Evolutionary conservation across 1,284 basidiomycete species (phyloP), one percentile per base, ranked within the genome.

Genomic region (Phellinidium pouzarii): DNA sequence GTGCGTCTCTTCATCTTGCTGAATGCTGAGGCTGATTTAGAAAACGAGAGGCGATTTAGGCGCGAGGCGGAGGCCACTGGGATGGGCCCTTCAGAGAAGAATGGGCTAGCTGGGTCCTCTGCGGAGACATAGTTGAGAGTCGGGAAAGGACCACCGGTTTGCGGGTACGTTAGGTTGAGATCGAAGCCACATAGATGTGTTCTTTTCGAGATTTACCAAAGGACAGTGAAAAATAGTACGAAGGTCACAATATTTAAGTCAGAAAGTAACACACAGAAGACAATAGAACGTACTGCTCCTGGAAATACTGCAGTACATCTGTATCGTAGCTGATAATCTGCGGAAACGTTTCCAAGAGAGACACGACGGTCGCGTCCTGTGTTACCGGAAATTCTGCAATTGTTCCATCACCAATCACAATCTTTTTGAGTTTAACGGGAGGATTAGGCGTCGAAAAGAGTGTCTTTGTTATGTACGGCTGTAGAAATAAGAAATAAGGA

Each of bases 361-460:
- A 42, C 20, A 53, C 46, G 23, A 48, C 46, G 38, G 44, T 5
- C 20, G 44, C 14, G 19, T 53, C 45, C 46, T 53, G 52, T 19
- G 47, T 34, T 14, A 36, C 48, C 6, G 47, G 34, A 20, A 40
- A 46, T 9, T 44, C 42, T 8, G 44, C 49, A n/a, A 56, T 43
- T 12, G 55, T 52, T 9, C 58, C 58, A 27, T 59, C 56, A 9
- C 59, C 58, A 38, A 61, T 62, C 4, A 49, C 55, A 26, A 60
- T 56, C 20, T 59, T 58, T 11, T 19, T 37, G 7, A 62, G 34
- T 11, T 53, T 58, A 5, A 62, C 59, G 1, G 59, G 60, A 4
- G 59, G 54, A 5, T 59, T 49, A 3, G 49, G n/a, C 2, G 46
- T 54, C 17, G 48, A 43, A 25, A 59, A 56, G 36, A 58, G 52